Evolutionary conservation across 1,284 basidiomycete species (phyloP), one percentile per base, ranked within the genome.

Genomic region (Macrocystidia cucumis): DNA sequence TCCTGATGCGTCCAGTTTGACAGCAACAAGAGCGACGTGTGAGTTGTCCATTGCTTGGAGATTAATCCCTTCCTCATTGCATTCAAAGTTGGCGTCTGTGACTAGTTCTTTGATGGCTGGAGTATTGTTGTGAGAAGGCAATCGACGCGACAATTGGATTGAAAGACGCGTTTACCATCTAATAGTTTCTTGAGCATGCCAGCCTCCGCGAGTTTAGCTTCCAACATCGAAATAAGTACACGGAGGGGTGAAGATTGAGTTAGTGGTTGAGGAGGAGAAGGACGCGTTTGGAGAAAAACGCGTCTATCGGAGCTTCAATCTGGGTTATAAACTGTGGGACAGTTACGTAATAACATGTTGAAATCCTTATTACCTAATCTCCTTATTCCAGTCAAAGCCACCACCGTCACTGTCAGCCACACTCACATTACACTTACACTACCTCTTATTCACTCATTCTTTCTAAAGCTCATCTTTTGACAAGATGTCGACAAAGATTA

Each of bases 11-110:
- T 80, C 64, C 32, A 97, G 74, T 44, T 82, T 74, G 33, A 95
- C 86, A 5, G 89, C 67, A 24, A 98, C 95, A 41, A 98, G 84
- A 1, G 95, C 96, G 52, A 98, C 95, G 63, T 98, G 96, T 4
- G 95, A 98, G 74, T 97, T 98, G 71, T 98, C 96, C 96, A 98
- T 99, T 1, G 96, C 95, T 72, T 98, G 96, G 9, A 97, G 74
- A 38, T 78, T 78, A 33, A 99, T 85, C 26, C 91, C 96, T 52
- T 96, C 92, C 46, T 99, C 95, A 44, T 81, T 91, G 62, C 93
- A 98, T 56, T 97, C 90, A 56, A 98, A 97, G 65, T 98, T 98
- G 58, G 91, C 95, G 57, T 98, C 96, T 8, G 91, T 84, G 35
- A 98, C 92, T 36, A 98, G 83, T 55, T 98, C 95, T 62, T 95